Conservation (phyloP, 192 early-diverging fungal species). For the Linnemannia exigua region DNA sequence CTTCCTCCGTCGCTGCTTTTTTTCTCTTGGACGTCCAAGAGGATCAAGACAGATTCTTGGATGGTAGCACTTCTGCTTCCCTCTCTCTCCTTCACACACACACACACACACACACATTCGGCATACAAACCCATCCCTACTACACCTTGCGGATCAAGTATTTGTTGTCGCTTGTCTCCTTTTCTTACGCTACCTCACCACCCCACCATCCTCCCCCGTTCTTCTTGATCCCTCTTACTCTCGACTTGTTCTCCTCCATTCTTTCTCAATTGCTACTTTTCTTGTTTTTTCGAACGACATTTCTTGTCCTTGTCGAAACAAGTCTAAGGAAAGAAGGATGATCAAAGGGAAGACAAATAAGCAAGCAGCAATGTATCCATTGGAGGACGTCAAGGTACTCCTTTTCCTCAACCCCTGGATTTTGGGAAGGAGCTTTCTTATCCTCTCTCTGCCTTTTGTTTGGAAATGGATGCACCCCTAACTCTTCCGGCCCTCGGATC, state of each 20-base stretch:
- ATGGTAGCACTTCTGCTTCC: too few species aligned
- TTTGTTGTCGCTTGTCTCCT: too few species aligned
- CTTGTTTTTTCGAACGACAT: background rate
- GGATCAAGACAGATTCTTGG: background rate
- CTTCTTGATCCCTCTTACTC: background rate
- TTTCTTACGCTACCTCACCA: too few species aligned
- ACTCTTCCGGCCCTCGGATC: background rate
- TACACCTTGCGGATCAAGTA: too few species aligned
- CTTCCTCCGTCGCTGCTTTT: too few species aligned
- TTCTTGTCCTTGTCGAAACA: background rate
- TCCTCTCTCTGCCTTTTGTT: background rate
- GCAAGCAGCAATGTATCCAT: background rate
- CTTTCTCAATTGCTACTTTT: background rate
- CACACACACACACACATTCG: background rate
- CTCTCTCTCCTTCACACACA: too few species aligned
- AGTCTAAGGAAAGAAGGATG: background rate
- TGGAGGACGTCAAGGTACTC: background rate
- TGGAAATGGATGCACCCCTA: slow-evolving; percentile 2
- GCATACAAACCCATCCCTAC: too few species aligned
- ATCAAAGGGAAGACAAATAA: background rate
- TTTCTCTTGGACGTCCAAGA: background rate
- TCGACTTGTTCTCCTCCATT: background rate
- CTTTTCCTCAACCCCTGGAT: background rate
- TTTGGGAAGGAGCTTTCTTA: background rate
- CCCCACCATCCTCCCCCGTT: background rate